Evolutionary conservation across 495 filamentous ascomycete genomes (phyloP).

Genomic region (Rostrohypoxylon terebratum): DNA sequence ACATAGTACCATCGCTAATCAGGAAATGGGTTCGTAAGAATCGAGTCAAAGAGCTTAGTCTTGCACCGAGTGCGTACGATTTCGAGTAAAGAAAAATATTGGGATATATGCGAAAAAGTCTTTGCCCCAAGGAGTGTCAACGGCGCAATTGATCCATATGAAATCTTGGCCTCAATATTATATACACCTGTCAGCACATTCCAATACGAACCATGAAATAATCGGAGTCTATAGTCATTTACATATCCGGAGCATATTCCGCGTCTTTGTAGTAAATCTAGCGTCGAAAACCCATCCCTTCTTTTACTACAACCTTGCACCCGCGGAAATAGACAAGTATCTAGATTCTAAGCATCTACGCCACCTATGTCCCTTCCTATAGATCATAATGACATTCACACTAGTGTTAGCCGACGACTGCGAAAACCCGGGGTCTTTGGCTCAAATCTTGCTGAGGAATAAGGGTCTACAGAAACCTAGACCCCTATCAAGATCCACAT

Average conservation of each 20-base stretch:
- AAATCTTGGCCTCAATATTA: not conserved
- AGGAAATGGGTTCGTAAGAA: conserved; percentile 6
- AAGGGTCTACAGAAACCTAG: not conserved
- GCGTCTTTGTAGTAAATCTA: not conserved
- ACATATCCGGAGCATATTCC: not conserved
- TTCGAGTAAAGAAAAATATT: not conserved
- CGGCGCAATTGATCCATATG: not conserved
- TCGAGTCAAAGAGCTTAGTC: not conserved
- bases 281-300: not conserved
- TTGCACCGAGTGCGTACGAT: not conserved
- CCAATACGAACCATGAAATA: not conserved
- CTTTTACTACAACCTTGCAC: not conserved
- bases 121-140: not conserved
- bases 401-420: not conserved
- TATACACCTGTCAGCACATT: not conserved
- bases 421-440: conserved; percentile 10
- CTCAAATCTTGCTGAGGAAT: conserved; percentile 3
- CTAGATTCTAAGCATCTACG: not conserved
- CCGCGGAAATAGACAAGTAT: not conserved
- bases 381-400: not conserved
- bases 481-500: conserved; percentile 20
- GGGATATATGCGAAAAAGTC: not conserved
- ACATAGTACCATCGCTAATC: not conserved
- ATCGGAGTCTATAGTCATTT: not conserved
- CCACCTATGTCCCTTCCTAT: not conserved